These are phyloP conservation scores for Rhododendron henanense DNA, from an alignment of 148 eudicot genomes.

Conservation along the genomic window DNA sequence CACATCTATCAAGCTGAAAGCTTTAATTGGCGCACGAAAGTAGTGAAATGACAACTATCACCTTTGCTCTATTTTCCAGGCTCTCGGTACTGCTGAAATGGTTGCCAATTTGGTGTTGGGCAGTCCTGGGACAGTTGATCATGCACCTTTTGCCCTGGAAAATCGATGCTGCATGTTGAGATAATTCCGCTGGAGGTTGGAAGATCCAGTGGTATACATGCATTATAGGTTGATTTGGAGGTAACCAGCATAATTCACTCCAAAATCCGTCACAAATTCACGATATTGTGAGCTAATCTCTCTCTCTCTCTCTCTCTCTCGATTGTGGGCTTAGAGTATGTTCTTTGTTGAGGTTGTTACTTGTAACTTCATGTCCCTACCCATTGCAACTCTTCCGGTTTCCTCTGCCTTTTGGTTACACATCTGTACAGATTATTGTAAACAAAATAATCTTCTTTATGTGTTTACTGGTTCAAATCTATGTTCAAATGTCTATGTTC, in stretches of 20 bases:
- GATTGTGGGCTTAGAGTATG: neutral
- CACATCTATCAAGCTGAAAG: neutral
- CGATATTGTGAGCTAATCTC: neutral
- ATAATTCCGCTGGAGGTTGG: neutral
- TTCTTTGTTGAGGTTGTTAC: neutral
- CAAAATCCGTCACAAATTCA: neutral
- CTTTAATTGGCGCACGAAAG: neutral
- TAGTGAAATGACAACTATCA: neutral
- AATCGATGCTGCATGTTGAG: slow-evolving; percentile 28
- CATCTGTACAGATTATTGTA: neutral
- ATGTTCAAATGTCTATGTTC: neutral
- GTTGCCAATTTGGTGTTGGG: slow-evolving; percentile 73
- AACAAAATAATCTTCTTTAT: neutral
- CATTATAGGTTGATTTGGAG: neutral
- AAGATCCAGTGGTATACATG: neutral
- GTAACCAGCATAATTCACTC: neutral
- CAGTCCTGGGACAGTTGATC: slow-evolving; percentile 53
- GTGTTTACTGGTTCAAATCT: neutral
- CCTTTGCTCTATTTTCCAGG: slow-evolving; percentile 34
- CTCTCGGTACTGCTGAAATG: slow-evolving; percentile 90
- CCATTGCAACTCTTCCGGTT: neutral
- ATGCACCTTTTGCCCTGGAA: slow-evolving; percentile 50
- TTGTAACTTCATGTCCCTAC: neutral
- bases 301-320: too few relatives aligned
- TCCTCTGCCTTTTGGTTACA: neutral